Base-by-base conservation (phyloP, 331 rosid species). In the Erythrophleum ivorense region DNA sequence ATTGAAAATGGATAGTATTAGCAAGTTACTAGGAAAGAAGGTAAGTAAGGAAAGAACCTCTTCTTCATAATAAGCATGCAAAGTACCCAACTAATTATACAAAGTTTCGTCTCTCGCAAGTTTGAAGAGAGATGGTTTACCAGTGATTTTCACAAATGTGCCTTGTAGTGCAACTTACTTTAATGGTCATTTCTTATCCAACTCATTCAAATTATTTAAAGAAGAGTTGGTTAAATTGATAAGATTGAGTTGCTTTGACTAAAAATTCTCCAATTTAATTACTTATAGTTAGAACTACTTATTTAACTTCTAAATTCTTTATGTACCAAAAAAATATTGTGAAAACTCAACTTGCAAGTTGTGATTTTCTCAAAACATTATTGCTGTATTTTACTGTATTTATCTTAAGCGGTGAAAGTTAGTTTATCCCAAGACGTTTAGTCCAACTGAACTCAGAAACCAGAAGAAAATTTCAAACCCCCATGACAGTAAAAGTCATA, bases 1-100 rank as follows among this genome's bases (percentile, higher is more conserved):
- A 34, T 4, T 10, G 48, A 1, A 18, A 18, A 18, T 54, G 60
- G 9, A 54, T 14, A 3, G 14, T 55, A 5, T 12, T 18, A 38
- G 19, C 18, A 49, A 31, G 15, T 50, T 13, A 50, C 15, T 2
- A 16, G 9, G 54, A 49, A 1, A 49, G 50, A 13, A 36, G 40
- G 5, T 36, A 36, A 36, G 40, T 36, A 36, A 36, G 5, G 54
- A 49, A 76, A 43, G 72, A 76, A 76, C 13, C 64, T 76, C 72
- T 15, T 62, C 60, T 69, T 58, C 13, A 24, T 24, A 24, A 4
- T 36, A 36, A 4, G 1, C 40, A 36, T 4, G 3, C 40, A 36
- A 4, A 36, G 40, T 2, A 36, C 5, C 54, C 54, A 49, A 11
- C 54, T 11, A 49, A 2, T 49, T 11, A 49, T 49, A 49, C 3